phyloP scores from a whole-genome alignment of 495 filamentous ascomycete genomes.

The Aspergillus nidulans region DNA sequence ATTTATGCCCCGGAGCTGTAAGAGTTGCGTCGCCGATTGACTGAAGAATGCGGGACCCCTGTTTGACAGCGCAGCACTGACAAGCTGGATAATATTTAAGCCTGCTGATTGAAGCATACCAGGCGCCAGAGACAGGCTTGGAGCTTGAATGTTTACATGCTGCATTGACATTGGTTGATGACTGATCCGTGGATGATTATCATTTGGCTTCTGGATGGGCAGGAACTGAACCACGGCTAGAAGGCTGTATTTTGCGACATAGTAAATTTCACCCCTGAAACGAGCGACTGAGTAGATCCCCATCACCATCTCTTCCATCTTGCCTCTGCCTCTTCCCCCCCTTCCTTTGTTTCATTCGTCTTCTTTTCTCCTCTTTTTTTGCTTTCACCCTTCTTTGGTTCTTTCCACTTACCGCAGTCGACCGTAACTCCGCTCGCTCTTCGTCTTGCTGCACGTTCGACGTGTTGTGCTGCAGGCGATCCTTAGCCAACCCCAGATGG shows the following conservation, averaged over 20 bases:
- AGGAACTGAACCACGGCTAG: not conserved
- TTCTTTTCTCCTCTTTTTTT: constrained; percentile 14
- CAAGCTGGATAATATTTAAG: not conserved
- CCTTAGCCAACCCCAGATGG: constrained; percentile 19
- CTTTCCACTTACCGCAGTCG: constrained; percentile 11
- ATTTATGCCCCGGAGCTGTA: not conserved
- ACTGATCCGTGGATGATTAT: not conserved
- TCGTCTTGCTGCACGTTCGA: constrained; percentile 22
- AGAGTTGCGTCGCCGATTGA: not conserved
- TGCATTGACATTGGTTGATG: not conserved
- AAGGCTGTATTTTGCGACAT: constrained; percentile 14
- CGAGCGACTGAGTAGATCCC: constrained; percentile 20
- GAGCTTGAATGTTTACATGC: not conserved
- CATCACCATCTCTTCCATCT: constrained; percentile 16
- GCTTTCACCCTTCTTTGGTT: not conserved
- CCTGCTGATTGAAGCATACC: not conserved
- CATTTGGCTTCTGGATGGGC: not conserved
- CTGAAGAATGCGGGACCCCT: not conserved
- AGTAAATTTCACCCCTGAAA: constrained; percentile 27
- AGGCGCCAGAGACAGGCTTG: not conserved
- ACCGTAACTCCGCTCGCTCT: constrained; percentile 13
- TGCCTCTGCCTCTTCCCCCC: not conserved
- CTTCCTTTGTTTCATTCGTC: constrained; percentile 2
- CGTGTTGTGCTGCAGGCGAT: constrained; percentile 34
- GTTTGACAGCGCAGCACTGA: not conserved